Percentiles rank a stretch among this genome's conserved stretches.
These are phyloP conservation scores for Seminavis robusta DNA, from an alignment of 108 stramenopile genomes.

Conservation along the genomic window DNA sequence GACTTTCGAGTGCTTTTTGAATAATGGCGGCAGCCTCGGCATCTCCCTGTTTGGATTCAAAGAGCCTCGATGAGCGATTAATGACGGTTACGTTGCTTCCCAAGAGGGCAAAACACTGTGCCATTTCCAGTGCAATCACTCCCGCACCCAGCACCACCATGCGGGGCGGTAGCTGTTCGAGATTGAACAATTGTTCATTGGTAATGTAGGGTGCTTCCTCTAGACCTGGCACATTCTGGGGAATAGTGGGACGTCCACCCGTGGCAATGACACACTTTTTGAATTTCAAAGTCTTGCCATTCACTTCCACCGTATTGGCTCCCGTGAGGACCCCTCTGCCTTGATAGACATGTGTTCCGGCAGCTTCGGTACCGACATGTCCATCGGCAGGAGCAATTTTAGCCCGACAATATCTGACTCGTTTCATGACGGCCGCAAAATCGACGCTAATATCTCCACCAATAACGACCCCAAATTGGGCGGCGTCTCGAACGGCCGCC, in stretches of 20 bases:
- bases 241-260: conserved; percentile 80
- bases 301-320: conserved; percentile 68
- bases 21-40: conserved; percentile 69
- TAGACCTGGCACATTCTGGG: conserved; percentile 62
- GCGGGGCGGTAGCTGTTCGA: conserved; percentile 78
- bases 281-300: conserved; percentile 55
- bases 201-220: conserved; percentile 83
- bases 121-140: conserved; percentile 95
- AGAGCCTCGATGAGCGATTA: conserved; percentile 52
- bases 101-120: conserved; percentile 92
- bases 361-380: conserved; percentile 52
- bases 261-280: conserved; percentile 91
- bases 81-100: conserved; percentile 88
- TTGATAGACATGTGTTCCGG: conserved; percentile 74
- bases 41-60: conserved; percentile 72
- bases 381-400: conserved; percentile 86
- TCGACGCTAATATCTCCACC: conserved; percentile 68
- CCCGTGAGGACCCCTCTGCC: conserved; percentile 64
- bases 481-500: conserved; percentile 57
- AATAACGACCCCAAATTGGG: conserved; percentile 77
- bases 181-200: conserved; percentile 90
- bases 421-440: conserved; percentile 79
- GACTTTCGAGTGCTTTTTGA: conserved; percentile 54
- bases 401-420: conserved; percentile 58
- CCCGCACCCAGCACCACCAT: conserved; percentile 94